Percentiles rank a stretch among this genome's conserved stretches.
Evolutionary conservation across 805 yeast species (phyloP).

Genomic region (Ogataea trehalophila): DNA sequence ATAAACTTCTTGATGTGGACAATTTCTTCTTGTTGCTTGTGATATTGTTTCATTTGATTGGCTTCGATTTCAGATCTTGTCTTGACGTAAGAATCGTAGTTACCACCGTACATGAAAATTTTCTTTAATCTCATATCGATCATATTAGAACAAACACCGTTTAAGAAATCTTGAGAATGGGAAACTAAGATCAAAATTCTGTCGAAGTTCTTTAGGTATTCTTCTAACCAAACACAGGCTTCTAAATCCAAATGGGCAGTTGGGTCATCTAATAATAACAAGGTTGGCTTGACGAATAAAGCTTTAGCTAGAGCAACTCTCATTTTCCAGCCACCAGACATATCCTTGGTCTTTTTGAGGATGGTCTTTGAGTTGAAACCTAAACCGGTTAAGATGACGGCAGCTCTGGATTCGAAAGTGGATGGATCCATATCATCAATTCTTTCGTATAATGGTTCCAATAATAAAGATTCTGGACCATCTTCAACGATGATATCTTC

Average conservation of each 20-base stretch:
- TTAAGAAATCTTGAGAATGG: constrained; percentile 98
- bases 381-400: constrained; percentile 91
- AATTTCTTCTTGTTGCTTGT: constrained; percentile 98
- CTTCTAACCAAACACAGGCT: constrained; percentile 99
- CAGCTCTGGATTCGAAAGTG: constrained; percentile 95
- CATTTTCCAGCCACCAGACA: constrained; percentile 99
- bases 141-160: constrained; percentile 98
- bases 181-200: constrained; percentile 91
- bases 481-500: constrained; percentile 85
- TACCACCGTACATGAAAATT: constrained; percentile 86
- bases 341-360: constrained; percentile 91
- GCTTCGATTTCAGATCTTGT: constrained; percentile 92
- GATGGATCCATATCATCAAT: constrained; percentile 94
- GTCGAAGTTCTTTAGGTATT: constrained; percentile 91
- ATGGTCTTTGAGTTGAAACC: constrained; percentile 90
- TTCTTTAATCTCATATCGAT: constrained; percentile 89
- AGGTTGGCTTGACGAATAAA: constrained; percentile 93
- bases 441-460: constrained; percentile 90
- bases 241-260: constrained; percentile 99
- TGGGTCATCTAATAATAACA: constrained; percentile 93
- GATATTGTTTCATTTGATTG: constrained; percentile 96
- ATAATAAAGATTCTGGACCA: constrained; percentile 85
- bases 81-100: constrained; percentile 94
- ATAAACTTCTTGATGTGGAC: constrained; percentile 97
- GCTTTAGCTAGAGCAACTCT: constrained; percentile 98